Conservation (phyloP, 2,329 filamentous ascomycete genomes). For the Apiospora marii region DNA sequence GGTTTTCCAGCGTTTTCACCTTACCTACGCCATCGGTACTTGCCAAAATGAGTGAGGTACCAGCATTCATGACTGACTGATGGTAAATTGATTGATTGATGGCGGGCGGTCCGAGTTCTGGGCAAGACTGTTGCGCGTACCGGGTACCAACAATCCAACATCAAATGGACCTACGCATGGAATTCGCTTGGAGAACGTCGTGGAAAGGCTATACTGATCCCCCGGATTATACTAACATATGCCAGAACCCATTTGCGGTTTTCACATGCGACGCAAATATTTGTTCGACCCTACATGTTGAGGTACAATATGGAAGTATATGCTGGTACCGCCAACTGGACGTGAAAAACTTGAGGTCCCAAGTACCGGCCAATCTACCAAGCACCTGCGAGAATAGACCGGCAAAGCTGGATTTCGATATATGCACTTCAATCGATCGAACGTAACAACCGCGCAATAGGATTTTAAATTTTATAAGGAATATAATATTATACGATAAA, state of each 20-base stretch:
- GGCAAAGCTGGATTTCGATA: too few relatives aligned
- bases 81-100: neutral
- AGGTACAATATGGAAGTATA: neutral
- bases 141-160: neutral
- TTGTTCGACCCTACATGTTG: neutral
- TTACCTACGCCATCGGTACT: conserved; percentile 5
- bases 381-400: too few relatives aligned
- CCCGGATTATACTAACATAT: neutral
- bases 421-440: too few relatives aligned
- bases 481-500: too few relatives aligned
- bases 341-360: neutral
- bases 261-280: neutral
- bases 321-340: neutral
- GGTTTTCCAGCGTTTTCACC: conserved; percentile 6
- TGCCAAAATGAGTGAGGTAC: neutral
- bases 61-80: neutral
- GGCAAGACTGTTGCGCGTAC: neutral
- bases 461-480: too few relatives aligned
- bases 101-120: neutral
- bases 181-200: neutral
- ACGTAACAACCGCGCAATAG: too few relatives aligned
- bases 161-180: neutral
- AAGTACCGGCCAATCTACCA: neutral
- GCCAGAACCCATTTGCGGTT: neutral
- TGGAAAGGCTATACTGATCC: neutral